Percentiles rank a stretch among this genome's conserved stretches.
Conservation (phyloP, 2,329 filamentous ascomycete species). For the Alternaria incomplexa region DNA sequence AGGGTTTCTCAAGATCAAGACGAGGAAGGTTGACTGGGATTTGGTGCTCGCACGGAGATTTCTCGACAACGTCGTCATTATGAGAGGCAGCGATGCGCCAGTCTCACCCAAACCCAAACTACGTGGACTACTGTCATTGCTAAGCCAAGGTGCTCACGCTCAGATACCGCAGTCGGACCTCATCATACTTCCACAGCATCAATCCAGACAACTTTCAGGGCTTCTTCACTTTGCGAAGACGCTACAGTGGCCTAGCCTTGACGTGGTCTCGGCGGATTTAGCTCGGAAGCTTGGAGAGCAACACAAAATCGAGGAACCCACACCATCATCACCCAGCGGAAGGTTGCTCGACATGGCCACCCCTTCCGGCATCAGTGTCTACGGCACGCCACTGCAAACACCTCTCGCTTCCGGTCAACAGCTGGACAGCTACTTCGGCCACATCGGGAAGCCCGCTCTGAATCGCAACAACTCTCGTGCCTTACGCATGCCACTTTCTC, state of each 20-base stretch:
- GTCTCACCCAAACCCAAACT: slow-evolving; percentile 26
- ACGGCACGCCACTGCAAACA: slow-evolving; percentile 48
- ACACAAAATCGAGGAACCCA: slow-evolving; percentile 17
- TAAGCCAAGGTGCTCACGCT: slow-evolving; percentile 27
- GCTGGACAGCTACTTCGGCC: slow-evolving; percentile 46
- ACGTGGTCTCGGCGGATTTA: slow-evolving; percentile 47
- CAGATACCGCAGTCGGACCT: slow-evolving; percentile 32
- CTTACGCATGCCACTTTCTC: slow-evolving; percentile 40
- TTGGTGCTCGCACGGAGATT: slow-evolving; percentile 60
- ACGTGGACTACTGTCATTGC: slow-evolving; percentile 37
- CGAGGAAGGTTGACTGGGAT: slow-evolving; percentile 63
- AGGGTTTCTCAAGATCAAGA: slow-evolving; percentile 55
- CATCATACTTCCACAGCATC: slow-evolving; percentile 44
- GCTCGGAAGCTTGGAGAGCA: slow-evolving; percentile 43
- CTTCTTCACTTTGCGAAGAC: slow-evolving; percentile 58
- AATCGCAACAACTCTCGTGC: slow-evolving; percentile 36
- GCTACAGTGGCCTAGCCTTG: slow-evolving; percentile 57
- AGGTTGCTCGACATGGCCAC: slow-evolving; percentile 33
- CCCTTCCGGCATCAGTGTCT: slow-evolving; percentile 43
- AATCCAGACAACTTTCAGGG: slow-evolving; percentile 55
- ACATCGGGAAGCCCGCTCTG: slow-evolving; percentile 31
- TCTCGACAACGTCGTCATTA: slow-evolving; percentile 57
- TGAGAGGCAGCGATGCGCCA: slow-evolving; percentile 30
- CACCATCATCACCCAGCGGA: slow-evolving; percentile 24
- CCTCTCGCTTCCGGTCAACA: slow-evolving; percentile 37